Evolutionary conservation across 2,329 filamentous ascomycete genomes (phyloP).

Genomic region (Taxawa tesnikishii): DNA sequence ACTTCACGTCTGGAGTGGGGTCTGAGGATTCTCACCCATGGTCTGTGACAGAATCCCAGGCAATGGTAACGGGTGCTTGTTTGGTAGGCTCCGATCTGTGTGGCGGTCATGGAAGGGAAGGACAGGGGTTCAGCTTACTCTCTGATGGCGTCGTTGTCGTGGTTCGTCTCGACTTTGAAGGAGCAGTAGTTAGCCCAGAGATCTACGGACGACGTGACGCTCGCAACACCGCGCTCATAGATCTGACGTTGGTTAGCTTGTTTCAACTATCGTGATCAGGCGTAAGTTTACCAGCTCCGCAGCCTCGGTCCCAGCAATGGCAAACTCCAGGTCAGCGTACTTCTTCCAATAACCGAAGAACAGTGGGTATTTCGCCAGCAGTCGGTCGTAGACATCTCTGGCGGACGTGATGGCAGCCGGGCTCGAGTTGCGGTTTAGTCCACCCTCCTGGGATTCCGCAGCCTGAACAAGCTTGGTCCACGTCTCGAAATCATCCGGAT

Average conservation of each 20-base stretch:
- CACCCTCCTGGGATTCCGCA: constrained; percentile 77
- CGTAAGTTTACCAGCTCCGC: constrained; percentile 70
- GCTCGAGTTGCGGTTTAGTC: constrained; percentile 91
- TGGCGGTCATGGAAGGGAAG: constrained; percentile 37
- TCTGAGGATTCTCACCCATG: constrained; percentile 6
- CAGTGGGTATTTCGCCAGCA: constrained; percentile 87
- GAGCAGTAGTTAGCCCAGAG: constrained; percentile 95
- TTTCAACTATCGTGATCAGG: constrained; percentile 2
- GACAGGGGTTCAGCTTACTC: constrained; percentile 83
- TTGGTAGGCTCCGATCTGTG: constrained; percentile 2
- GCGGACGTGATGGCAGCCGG: constrained; percentile 82
- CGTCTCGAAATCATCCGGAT: constrained; percentile 82
- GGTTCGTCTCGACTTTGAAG: constrained; percentile 96
- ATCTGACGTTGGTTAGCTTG: constrained; percentile 42
- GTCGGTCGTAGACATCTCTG: constrained; percentile 79
- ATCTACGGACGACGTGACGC: constrained; percentile 87
- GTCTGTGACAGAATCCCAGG: constrained; percentile 1
- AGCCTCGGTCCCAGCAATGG: constrained; percentile 89
- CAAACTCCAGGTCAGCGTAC: constrained; percentile 95
- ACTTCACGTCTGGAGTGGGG: constrained; percentile 1
- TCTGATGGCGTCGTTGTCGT: constrained; percentile 90
- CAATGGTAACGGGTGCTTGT: no score
- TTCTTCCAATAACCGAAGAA: constrained; percentile 99
- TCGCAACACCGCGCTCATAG: constrained; percentile 89
- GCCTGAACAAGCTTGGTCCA: constrained; percentile 89